Conservation (phyloP, 1,139 yeast species). For the Geotrichum siamense region DNA sequence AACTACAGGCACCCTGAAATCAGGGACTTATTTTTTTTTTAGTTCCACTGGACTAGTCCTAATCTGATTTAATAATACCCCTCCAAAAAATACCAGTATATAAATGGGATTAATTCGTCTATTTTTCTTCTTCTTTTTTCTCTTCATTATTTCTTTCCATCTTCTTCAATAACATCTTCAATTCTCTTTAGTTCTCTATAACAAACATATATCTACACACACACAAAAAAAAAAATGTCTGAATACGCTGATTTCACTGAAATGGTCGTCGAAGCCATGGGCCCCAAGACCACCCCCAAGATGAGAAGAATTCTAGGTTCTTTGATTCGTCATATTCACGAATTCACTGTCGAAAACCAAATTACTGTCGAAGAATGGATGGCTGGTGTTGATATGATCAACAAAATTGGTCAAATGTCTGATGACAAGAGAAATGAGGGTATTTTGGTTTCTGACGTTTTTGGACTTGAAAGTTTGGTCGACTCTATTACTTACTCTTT, state of each 20-base stretch:
- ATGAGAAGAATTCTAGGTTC: slow-evolving; percentile 29
- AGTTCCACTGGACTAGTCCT: too few species aligned
- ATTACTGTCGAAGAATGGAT: slow-evolving; percentile 38
- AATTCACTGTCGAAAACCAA: slow-evolving; percentile 35
- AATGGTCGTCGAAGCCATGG: slow-evolving; percentile 30
- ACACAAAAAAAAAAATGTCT: neutral
- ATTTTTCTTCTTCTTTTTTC: too few species aligned
- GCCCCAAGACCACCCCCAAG: slow-evolving; percentile 33
- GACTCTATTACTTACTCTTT: slow-evolving; percentile 32
- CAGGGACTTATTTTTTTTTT: too few species aligned
- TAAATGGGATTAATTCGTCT: too few species aligned
- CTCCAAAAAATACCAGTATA: too few species aligned
- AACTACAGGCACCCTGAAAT: too few species aligned
- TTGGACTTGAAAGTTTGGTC: slow-evolving; percentile 36
- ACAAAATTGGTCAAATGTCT: slow-evolving; percentile 35
- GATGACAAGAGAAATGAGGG: slow-evolving; percentile 35
- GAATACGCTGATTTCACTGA: slow-evolving; percentile 25
- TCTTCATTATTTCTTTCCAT: too few species aligned
- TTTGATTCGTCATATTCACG: slow-evolving; percentile 36
- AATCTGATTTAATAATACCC: too few species aligned
- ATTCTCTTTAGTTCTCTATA: too few species aligned
- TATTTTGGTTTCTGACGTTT: slow-evolving; percentile 34
- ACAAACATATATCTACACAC: too few species aligned
- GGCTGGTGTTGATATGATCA: slow-evolving; percentile 33
- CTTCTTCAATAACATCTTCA: too few species aligned